A percentile compares a stretch with the other conserved stretches of the same genome.
Evolutionary conservation across 768 basidiomycete species (phyloP).

Genomic region (Rhodocollybia butyracea): DNA sequence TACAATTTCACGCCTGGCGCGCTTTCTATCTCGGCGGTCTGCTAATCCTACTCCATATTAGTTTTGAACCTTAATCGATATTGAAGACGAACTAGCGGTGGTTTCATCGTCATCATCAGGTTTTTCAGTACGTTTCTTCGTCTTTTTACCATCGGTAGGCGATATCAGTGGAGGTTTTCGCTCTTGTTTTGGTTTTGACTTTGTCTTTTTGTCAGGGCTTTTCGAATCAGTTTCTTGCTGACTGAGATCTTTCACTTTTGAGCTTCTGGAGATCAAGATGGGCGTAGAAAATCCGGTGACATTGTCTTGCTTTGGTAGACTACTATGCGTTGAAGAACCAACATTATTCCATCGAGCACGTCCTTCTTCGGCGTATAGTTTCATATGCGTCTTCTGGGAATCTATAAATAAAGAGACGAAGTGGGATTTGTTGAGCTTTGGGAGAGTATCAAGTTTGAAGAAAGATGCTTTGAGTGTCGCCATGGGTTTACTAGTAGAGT

Average conservation of each 20-base stretch:
- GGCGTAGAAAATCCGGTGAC: conserved; percentile 51
- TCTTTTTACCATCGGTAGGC: conserved; percentile 6
- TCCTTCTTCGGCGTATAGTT: conserved; percentile 41
- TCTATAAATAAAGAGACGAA: conserved; percentile 46
- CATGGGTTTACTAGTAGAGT: too few species aligned
- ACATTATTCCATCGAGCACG: conserved; percentile 25
- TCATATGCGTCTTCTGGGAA: conserved; percentile 43
- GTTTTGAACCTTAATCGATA: background rate
- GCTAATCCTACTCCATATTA: conserved; percentile 45
- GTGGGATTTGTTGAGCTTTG: conserved; percentile 37
- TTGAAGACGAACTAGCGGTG: conserved; percentile 18
- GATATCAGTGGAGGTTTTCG: background rate
- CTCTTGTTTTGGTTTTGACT: background rate
- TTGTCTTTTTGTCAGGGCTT: background rate
- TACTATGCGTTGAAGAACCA: background rate
- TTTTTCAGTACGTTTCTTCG: conserved; percentile 1
- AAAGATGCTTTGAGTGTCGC: background rate
- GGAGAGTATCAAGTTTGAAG: conserved; percentile 15
- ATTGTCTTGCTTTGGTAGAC: background rate
- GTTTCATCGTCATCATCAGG: conserved; percentile 17
- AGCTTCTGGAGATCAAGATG: conserved; percentile 46
- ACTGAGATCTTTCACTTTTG: conserved; percentile 9
- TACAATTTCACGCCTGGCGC: conserved; percentile 54
- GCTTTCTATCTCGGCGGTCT: conserved; percentile 64
- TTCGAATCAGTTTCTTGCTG: background rate